A percentile compares a stretch with the other conserved stretches of the same genome.
phyloP scores from a whole-genome alignment of 1,139 yeast species.

The Kurtzmaniella natalensis region DNA sequence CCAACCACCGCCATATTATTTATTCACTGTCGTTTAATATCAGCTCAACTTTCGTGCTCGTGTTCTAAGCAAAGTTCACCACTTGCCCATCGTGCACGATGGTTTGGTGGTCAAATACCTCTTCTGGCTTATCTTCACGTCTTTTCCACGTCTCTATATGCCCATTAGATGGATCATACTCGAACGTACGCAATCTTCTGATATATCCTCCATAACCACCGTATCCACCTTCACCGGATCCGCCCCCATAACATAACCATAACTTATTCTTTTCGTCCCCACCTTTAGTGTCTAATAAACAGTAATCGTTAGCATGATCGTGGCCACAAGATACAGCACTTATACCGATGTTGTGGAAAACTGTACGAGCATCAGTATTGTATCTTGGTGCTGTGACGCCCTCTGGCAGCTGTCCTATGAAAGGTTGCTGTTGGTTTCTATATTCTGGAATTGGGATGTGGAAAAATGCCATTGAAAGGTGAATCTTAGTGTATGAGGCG shows the following conservation, averaged over 20 bases:
- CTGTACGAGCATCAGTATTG: constrained; percentile 60
- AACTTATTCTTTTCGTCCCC: constrained; percentile 39
- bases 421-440: constrained; percentile 39
- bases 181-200: constrained; percentile 70
- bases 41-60: no score
- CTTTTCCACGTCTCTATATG: constrained; percentile 73
- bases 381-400: constrained; percentile 72
- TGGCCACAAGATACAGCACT: constrained; percentile 80
- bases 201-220: constrained; percentile 86
- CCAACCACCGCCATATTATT: no score
- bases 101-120: constrained; percentile 51
- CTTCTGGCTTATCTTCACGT: constrained; percentile 49
- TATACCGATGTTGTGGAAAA: constrained; percentile 61
- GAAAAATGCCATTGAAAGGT: constrained; percentile 81
- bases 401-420: constrained; percentile 63
- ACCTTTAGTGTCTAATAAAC: constrained; percentile 50
- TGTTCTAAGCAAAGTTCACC: constrained; percentile 16
- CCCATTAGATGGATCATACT: constrained; percentile 51
- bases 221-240: constrained; percentile 90
- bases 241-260: constrained; percentile 95
- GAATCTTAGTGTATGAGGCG: constrained; percentile 34
- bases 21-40: no score
- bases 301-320: constrained; percentile 91
- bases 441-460: constrained; percentile 92
- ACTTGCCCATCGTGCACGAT: constrained; percentile 50